Evolutionary conservation across 106 monocot species (phyloP).

Genomic region (Acorus gramineus): DNA sequence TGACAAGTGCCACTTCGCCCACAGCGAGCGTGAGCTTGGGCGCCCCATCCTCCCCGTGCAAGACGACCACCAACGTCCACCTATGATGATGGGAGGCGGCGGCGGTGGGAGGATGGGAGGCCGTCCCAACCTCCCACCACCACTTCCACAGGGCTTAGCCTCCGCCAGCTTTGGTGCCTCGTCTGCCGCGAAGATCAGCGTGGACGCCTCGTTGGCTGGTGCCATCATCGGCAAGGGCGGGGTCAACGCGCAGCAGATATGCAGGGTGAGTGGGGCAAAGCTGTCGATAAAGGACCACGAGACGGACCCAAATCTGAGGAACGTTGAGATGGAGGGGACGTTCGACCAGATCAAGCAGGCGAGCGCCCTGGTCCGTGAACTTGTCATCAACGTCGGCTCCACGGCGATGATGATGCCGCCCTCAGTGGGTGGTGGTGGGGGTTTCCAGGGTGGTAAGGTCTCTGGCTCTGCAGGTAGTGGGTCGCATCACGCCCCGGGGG

Average conservation of each 20-base stretch:
- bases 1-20: slow-evolving; percentile 11
- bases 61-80: slow-evolving; percentile 12
- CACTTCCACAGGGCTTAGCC: slow-evolving; percentile 8
- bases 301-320: slow-evolving; percentile 48
- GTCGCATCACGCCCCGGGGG: slow-evolving; percentile 7
- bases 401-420: not conserved
- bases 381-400: slow-evolving; percentile 39
- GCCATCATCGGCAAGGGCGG: slow-evolving; percentile 79
- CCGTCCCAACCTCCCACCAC: slow-evolving; percentile 14
- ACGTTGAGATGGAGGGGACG: slow-evolving; percentile 67
- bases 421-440: not conserved
- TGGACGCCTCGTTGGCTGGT: slow-evolving; percentile 63
- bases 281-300: slow-evolving; percentile 69
- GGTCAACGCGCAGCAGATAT: slow-evolving; percentile 61
- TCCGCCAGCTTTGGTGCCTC: slow-evolving; percentile 48
- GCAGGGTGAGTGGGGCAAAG: slow-evolving; percentile 50
- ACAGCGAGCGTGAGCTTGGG: slow-evolving; percentile 4
- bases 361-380: slow-evolving; percentile 46
- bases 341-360: slow-evolving; percentile 78
- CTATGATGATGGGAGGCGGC: not conserved
- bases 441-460: too few species aligned
- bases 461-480: not conserved
- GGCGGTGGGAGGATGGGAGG: slow-evolving; percentile 11
- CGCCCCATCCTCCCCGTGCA: slow-evolving; percentile 15
- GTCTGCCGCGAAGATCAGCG: slow-evolving; percentile 70